Conservation (phyloP, 2,329 filamentous ascomycete species). For the Monosporascus sp. region DNA sequence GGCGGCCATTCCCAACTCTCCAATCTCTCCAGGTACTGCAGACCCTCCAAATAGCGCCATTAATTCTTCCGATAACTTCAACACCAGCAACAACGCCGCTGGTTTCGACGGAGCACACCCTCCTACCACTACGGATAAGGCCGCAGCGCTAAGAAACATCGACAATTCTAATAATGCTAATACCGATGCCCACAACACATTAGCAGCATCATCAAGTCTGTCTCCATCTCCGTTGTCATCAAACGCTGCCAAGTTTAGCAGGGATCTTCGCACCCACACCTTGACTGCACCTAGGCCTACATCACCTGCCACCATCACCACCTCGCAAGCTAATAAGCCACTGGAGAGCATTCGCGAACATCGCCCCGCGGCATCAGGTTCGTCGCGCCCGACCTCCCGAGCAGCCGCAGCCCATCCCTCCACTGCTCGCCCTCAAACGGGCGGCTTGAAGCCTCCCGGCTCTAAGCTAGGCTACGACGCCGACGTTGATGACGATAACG, state of each 20-base stretch:
- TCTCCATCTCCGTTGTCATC: background rate
- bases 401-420: background rate
- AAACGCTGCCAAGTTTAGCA: background rate
- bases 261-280: background rate
- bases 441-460: background rate
- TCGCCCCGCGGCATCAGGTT: background rate
- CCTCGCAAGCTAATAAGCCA: background rate
- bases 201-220: background rate
- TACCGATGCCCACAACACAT: background rate
- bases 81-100: too few species aligned
- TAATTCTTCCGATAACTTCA: too few species aligned
- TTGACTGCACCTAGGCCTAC: too few species aligned
- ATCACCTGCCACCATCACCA: too few species aligned
- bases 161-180: background rate
- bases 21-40: too few species aligned
- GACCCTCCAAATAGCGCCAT: too few species aligned
- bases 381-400: background rate
- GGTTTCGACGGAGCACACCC: too few species aligned
- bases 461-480: background rate
- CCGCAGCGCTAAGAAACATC: background rate
- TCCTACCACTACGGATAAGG: too few species aligned
- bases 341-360: background rate
- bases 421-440: background rate
- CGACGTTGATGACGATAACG: background rate
- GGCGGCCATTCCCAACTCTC: too few species aligned